Base-by-base conservation (phyloP, 176 grass and related monocot genomes). In the sorghum (Sorghum bicolor) region DNA sequence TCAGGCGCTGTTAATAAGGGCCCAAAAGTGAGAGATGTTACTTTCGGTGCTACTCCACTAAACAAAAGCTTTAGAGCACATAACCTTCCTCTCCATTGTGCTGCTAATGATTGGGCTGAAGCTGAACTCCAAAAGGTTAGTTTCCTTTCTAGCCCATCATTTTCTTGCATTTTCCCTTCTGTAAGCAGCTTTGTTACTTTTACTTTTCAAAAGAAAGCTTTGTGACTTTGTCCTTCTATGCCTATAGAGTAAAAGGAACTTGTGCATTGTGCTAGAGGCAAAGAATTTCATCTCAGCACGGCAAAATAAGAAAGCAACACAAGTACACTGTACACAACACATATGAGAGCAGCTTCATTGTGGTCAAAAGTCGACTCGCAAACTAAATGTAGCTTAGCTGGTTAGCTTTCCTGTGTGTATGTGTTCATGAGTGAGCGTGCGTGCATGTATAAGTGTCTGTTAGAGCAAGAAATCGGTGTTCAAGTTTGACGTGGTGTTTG, bases 101-200 rank as follows among this genome's bases (percentile, higher is more conserved):
- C n/a, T 44, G 25, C 33, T 79, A 88, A 83, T 73, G 58, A 74
- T 74, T 74, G 67, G 44, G 3, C 13, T 53, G 44, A 62, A 62
- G 2, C 58, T 12, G 10, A 69, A 55, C 43, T 64, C 34, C 10
- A 33, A 84, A 78, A 88, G 55, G 80, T 44, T 28, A 67, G 12
- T 7, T 31, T 52, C 41, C 45, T 64, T 72, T n/a, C 15, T 19
- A 53, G 6, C 55, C 17, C 61, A 30, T 24, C 20, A 26, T 39
- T 30, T 36, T 45, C 38, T 72, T 8, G 24, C 68, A 43, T 9
- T 26, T 8, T 3, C 1, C 43, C n/a, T 19, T 24, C 11, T 67
- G 33, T 47, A 68, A 17, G 31, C 22, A 32, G 16, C 32, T 65
- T 32, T 71, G 28, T 82, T 11, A 14, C 9, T 9, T 68, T 67